Conservation (phyloP, 78 protist species). For the Protostelium mycophagum region DNA sequence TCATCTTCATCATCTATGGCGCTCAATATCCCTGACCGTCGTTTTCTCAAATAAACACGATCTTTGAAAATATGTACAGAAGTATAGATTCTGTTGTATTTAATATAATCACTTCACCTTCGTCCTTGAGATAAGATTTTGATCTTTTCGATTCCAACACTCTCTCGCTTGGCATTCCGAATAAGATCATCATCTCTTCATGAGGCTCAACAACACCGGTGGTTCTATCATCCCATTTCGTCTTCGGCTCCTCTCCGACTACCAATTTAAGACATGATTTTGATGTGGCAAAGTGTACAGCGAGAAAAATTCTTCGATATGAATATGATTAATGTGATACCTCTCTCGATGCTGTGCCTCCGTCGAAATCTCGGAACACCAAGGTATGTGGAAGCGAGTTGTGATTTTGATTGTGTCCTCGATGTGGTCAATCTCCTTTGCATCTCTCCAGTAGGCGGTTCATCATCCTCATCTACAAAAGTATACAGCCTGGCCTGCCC, state of each 20-base stretch:
- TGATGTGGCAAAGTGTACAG: neutral
- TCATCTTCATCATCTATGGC: neutral
- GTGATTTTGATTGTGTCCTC: neutral
- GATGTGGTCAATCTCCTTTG: neutral
- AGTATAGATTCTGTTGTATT: no score
- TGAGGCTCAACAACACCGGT: neutral
- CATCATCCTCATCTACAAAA: neutral
- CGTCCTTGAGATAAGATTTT: no score
- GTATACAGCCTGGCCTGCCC: neutral
- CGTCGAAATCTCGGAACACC: neutral
- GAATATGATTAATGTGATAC: no score
- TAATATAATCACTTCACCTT: no score
- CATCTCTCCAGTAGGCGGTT: neutral
- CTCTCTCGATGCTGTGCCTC: neutral
- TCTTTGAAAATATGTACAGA: no score
- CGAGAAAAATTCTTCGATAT: neutral
- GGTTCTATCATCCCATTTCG: no score
- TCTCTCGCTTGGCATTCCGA: neutral
- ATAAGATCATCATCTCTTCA: neutral
- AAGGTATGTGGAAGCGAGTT: neutral
- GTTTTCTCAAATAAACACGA: no score
- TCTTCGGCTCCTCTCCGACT: no score
- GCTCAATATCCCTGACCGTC: no score
- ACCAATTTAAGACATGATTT: no score
- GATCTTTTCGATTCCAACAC: neutral